Percentiles rank a stretch among this genome's conserved stretches.
phyloP scores from a whole-genome alignment of 2,329 filamentous ascomycete genomes.

The Diaporthe sp. region DNA sequence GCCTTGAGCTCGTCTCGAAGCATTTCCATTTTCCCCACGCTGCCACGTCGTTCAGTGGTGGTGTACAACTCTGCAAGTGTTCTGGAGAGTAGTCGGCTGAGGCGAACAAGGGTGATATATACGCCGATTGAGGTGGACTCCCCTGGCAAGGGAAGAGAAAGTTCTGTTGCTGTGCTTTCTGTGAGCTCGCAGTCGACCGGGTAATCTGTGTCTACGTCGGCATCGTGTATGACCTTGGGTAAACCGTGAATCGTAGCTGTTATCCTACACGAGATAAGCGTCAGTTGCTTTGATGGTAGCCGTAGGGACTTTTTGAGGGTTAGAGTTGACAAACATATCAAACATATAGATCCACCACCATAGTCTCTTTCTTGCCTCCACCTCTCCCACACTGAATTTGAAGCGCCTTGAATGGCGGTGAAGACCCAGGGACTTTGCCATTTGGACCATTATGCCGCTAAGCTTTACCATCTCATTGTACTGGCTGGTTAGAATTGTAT shows the following conservation, averaged over 20 bases:
- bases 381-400: constrained; percentile 20
- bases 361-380: constrained; percentile 14
- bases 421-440: constrained; percentile 29
- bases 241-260: constrained; percentile 8
- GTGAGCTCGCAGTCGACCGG: constrained; percentile 14
- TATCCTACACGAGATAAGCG: neutral
- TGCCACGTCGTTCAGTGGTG: constrained; percentile 13
- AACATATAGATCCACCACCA: constrained; percentile 37
- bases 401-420: constrained; percentile 33
- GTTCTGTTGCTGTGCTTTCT: constrained; percentile 7
- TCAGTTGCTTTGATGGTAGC: neutral
- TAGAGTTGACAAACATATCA: constrained; percentile 6
- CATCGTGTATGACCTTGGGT: constrained; percentile 5
- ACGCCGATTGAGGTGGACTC: constrained; percentile 8
- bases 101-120: constrained; percentile 11
- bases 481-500: constrained; percentile 9
- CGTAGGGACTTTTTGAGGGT: neutral
- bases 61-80: constrained; percentile 22
- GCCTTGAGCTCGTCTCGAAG: constrained; percentile 3
- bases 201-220: constrained; percentile 8
- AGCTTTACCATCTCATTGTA: constrained; percentile 27
- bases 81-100: constrained; percentile 24
- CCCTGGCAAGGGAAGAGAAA: constrained; percentile 14
- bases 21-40: constrained; percentile 8
- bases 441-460: constrained; percentile 18